phyloP scores from a whole-genome alignment of 2,329 filamentous ascomycete genomes.

The Hyphodiscus sp. region DNA sequence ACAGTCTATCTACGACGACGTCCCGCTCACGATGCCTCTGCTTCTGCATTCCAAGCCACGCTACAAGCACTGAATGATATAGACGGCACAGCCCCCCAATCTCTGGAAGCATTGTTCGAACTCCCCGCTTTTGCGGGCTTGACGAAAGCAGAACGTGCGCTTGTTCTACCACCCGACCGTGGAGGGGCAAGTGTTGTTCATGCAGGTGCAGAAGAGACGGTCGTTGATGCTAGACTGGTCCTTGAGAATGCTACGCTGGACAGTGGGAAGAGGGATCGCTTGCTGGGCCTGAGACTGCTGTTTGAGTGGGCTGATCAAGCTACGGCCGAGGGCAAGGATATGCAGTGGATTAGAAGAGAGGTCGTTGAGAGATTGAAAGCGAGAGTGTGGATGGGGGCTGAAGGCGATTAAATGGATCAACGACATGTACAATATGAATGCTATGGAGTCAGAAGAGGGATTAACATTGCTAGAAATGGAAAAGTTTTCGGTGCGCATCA shows the following conservation, averaged over 20 bases:
- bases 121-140: slow-evolving; percentile 47
- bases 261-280: slow-evolving; percentile 45
- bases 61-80: slow-evolving; percentile 57
- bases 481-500: too few species aligned
- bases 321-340: slow-evolving; percentile 33
- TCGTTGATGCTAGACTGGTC: slow-evolving; percentile 55
- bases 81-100: slow-evolving; percentile 37
- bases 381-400: slow-evolving; percentile 37
- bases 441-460: too few species aligned
- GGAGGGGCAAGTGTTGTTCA: slow-evolving; percentile 37
- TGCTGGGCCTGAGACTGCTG: slow-evolving; percentile 57
- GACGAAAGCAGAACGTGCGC: slow-evolving; percentile 50
- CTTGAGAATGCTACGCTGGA: slow-evolving; percentile 43
- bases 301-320: slow-evolving; percentile 59
- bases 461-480: too few species aligned
- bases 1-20: slow-evolving; percentile 58
- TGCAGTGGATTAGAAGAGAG: slow-evolving; percentile 49
- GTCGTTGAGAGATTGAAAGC: slow-evolving; percentile 49
- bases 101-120: slow-evolving; percentile 60
- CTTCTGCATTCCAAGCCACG: slow-evolving; percentile 55
- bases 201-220: slow-evolving; percentile 48
- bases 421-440: too few species aligned
- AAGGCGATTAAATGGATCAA: slow-evolving; percentile 12
- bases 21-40: slow-evolving; percentile 45
- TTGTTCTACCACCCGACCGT: slow-evolving; percentile 41